Conservation (phyloP, 805 yeast species). For the Sungouiella thailandica region DNA sequence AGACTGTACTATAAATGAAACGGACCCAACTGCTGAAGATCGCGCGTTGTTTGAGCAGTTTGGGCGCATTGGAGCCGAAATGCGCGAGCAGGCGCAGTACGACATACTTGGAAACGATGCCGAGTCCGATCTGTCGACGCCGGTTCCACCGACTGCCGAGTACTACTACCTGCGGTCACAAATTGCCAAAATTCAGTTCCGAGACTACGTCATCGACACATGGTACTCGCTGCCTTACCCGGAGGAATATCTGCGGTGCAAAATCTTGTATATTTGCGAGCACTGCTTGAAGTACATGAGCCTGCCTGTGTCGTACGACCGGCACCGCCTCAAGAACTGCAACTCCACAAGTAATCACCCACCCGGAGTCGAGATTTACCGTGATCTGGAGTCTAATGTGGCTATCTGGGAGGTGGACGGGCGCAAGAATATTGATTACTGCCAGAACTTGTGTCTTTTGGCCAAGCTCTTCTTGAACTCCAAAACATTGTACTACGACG, state of each 20-base stretch:
- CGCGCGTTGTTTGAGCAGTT: slow-evolving; percentile 43
- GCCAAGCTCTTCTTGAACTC: slow-evolving; percentile 89
- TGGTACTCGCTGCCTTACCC: slow-evolving; percentile 96
- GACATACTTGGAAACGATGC: slow-evolving; percentile 2
- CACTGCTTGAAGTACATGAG: slow-evolving; percentile 76
- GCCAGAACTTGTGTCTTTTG: slow-evolving; percentile 84
- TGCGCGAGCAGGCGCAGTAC: slow-evolving; percentile 5
- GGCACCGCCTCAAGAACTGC: slow-evolving; percentile 75
- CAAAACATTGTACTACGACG: slow-evolving; percentile 89
- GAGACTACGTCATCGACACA: slow-evolving; percentile 71
- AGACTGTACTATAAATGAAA: slow-evolving; percentile 54
- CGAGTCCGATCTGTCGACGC: slow-evolving; percentile 11
- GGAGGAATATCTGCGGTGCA: slow-evolving; percentile 64
- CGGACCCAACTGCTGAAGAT: slow-evolving; percentile 56
- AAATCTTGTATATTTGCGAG: slow-evolving; percentile 72
- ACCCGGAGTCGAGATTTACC: slow-evolving; percentile 45
- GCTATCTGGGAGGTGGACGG: slow-evolving; percentile 65
- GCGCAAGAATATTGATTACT: slow-evolving; percentile 69
- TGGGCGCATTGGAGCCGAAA: slow-evolving; percentile 32
- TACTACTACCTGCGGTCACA: slow-evolving; percentile 29
- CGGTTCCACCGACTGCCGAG: slow-evolving; percentile 13
- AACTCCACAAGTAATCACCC: slow-evolving; percentile 53
- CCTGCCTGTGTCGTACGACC: slow-evolving; percentile 56
- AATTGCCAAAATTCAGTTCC: slow-evolving; percentile 63
- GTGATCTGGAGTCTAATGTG: slow-evolving; percentile 25